Evolutionary conservation across 1,284 basidiomycete species (phyloP), one percentile per base, ranked within the genome.

Genomic region (Cystobasidium sp.): DNA sequence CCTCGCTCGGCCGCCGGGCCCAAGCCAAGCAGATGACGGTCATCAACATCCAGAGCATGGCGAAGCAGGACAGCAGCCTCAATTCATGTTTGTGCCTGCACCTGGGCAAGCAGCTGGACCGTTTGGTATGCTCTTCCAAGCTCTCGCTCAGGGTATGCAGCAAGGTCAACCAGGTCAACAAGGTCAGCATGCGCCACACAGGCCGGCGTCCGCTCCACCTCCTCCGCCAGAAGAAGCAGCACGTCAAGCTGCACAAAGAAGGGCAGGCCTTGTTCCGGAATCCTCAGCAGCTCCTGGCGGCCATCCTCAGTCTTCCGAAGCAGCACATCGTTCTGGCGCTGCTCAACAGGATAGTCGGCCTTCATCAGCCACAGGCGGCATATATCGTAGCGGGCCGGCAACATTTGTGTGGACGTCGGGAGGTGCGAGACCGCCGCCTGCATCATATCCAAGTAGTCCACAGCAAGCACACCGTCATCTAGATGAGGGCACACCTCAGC

Each of bases 191-290:
- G 44, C 37, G 58, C 53, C 68, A 59, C 41, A 16, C 4, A 49
- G 55, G 43, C 68, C 55, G 55, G 58, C 64, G 18, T 56, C 51
- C 18, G 43, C 56, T n/a, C 56, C 56, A 20, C 56, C 56, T 43
- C n/a, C 46, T 7, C 56, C 66, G 51, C 43, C 68, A 1, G 68
- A 56, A 49, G 39, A 44, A 43, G 58, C 69, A 63, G 69, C 69
- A 52, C 16, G 55, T 37, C 59, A 61, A 31, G 69, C 69, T n/a
- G 58, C 58, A 49, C 20, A 55, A 44, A 43, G 51, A 44, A 39
- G 58, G n/a, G 58, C 59, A 53, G 56, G 56, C 43, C 39, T 59
- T 41, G 14, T 39, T n/a, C 39, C 56, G 3, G 56, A 59, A 20
- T 7, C 31, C 6, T 24, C 44, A 62, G 37, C 37, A 46, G 49